Evolutionary conservation across 768 basidiomycete species (phyloP), one percentile per base, ranked within the genome.

Genomic region (Leccinum longicurvipes): DNA sequence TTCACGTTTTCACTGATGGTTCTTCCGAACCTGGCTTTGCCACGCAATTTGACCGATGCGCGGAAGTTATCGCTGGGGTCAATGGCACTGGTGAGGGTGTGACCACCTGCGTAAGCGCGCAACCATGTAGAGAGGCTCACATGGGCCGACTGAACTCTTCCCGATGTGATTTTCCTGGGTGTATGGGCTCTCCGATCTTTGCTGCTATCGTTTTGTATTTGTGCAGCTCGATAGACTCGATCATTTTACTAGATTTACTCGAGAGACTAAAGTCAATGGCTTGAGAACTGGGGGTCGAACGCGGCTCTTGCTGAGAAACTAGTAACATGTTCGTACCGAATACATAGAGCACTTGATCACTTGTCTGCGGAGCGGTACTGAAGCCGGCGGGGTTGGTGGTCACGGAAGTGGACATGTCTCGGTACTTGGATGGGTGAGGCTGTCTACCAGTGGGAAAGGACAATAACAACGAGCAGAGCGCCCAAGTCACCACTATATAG

Each of bases 81-180:
- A 42, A 63, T n/a, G 11, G 39, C 4, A 19, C 61, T 63, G n/a
- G 21, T 24, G 12, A 6, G 4, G 39, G 39, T 41, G n/a, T 41
- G n/a, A 49, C 53, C n/a, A 56, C 11, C 10, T n/a, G 9, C 1
- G 14, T 21, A 41, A 25, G 11, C 24, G 29, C 2, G 7, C 36
- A 28, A 42, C 29, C 6, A 42, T 12, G 9, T 14, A 19, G 19
- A 31, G 10, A 5, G 23, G 14, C 62, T 49, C 45, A 63, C 61
- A 63, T 34, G 36, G 57, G 51, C 1, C 41, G 44, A 23, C 17
- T 0, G 25, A 62, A 55, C n/a, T 60, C 21, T 23, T 44, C 28
- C 7, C 15, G 25, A 34, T 60, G 48, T 10, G 4, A 9, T 1
- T 31, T 31, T 12, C 42, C 51, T 11, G 47, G 36, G 7, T 4